A percentile compares a stretch with the other conserved stretches of the same genome.
These are phyloP conservation scores for Bisporella sp. DNA, from an alignment of 2,329 filamentous ascomycete species.

Conservation along the genomic window DNA sequence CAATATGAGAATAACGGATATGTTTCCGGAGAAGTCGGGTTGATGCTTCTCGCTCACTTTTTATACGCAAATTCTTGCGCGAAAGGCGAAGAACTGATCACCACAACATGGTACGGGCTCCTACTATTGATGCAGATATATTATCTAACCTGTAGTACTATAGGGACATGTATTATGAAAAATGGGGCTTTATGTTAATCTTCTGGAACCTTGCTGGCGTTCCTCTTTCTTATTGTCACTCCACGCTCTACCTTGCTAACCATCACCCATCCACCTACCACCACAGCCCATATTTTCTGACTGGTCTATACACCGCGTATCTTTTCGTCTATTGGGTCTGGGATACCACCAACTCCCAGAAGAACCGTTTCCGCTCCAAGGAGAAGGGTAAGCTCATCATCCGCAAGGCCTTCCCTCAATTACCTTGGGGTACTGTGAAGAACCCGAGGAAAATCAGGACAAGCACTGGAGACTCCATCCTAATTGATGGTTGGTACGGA, in stretches of 20 bases:
- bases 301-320: slow-evolving; percentile 61
- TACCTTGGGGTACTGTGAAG: slow-evolving; percentile 79
- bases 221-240: slow-evolving; percentile 85
- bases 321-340: slow-evolving; percentile 84
- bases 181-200: slow-evolving; percentile 93
- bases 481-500: slow-evolving; percentile 83
- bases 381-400: slow-evolving; percentile 65
- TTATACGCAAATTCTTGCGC: slow-evolving; percentile 88
- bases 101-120: slow-evolving; percentile 62
- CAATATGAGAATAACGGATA: slow-evolving; percentile 84
- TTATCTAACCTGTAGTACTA: not conserved
- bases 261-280: slow-evolving; percentile 68
- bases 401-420: slow-evolving; percentile 79
- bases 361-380: slow-evolving; percentile 81
- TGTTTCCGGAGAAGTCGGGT: slow-evolving; percentile 75
- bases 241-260: slow-evolving; percentile 82
- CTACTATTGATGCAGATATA: not conserved
- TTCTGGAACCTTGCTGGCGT: slow-evolving; percentile 95
- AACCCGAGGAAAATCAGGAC: slow-evolving; percentile 76
- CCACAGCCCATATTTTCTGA: slow-evolving; percentile 65
- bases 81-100: slow-evolving; percentile 87
- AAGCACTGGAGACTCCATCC: slow-evolving; percentile 65
- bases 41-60: slow-evolving; percentile 84
- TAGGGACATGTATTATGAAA: slow-evolving; percentile 92
- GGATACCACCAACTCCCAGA: slow-evolving; percentile 89